A percentile compares a stretch with the other conserved stretches of the same genome.
These are phyloP conservation scores for Suillus subaureus DNA, from an alignment of 768 basidiomycete genomes.

Conservation along the genomic window DNA sequence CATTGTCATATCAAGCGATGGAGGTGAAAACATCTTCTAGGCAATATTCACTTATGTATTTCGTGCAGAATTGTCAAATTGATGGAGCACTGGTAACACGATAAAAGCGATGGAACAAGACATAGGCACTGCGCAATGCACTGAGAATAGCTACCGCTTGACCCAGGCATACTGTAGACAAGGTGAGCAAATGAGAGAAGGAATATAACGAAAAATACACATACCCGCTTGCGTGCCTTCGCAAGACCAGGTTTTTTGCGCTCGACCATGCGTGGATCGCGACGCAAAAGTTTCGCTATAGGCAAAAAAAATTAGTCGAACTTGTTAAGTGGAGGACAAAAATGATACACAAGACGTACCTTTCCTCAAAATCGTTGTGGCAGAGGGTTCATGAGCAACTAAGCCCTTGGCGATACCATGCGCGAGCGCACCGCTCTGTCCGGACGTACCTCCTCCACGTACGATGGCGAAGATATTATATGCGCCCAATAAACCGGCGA, in stretches of 20 bases:
- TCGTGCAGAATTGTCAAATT: neutral
- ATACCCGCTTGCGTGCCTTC: slow-evolving; percentile 90
- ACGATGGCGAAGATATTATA: slow-evolving; percentile 79
- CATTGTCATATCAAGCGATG: neutral
- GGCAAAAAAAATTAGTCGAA: slow-evolving; percentile 6
- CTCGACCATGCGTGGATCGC: slow-evolving; percentile 98
- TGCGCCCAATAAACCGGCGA: slow-evolving; percentile 81
- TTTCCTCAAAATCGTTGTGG: slow-evolving; percentile 67
- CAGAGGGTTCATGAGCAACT: slow-evolving; percentile 67
- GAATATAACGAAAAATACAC: slow-evolving; percentile 34
- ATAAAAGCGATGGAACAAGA: neutral
- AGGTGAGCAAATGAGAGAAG: slow-evolving; percentile 1
- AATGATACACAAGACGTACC: slow-evolving; percentile 47
- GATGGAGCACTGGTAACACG: neutral
- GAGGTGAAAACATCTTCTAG: neutral
- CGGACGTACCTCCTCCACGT: slow-evolving; percentile 87
- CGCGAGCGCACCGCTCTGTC: slow-evolving; percentile 88
- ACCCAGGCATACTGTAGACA: slow-evolving; percentile 83
- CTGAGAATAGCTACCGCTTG: slow-evolving; percentile 69
- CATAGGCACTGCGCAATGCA: neutral
- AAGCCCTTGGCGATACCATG: slow-evolving; percentile 78
- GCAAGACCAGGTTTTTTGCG: slow-evolving; percentile 93
- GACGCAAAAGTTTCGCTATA: slow-evolving; percentile 79
- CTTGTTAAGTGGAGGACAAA: neutral
- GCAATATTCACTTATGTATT: neutral